A percentile compares a stretch with the other conserved stretches of the same genome.
These are phyloP conservation scores for Calocera viscosa DNA, from an alignment of 768 basidiomycete genomes.

Conservation along the genomic window DNA sequence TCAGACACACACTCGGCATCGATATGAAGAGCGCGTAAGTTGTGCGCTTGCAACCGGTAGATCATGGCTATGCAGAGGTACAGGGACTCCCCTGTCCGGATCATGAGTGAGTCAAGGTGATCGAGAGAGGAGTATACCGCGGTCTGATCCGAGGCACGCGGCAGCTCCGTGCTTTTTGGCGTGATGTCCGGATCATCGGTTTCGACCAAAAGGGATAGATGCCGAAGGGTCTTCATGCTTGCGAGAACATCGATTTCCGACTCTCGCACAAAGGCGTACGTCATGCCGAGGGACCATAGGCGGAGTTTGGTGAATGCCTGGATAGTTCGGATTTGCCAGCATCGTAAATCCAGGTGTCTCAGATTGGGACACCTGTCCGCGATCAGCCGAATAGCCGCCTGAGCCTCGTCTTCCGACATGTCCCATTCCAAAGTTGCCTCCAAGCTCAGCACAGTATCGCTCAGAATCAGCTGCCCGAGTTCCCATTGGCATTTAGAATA, in stretches of 20 bases:
- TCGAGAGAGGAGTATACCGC: neutral
- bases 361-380: neutral
- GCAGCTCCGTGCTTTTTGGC: neutral
- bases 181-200: neutral
- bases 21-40: neutral
- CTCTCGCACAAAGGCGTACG: neutral
- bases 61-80: neutral
- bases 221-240: neutral
- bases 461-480: neutral
- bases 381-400: neutral
- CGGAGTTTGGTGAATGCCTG: neutral
- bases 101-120: neutral
- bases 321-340: neutral
- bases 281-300: neutral
- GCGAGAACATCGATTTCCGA: neutral
- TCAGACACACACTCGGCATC: neutral
- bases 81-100: neutral
- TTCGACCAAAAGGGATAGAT: neutral
- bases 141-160: neutral
- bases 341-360: neutral
- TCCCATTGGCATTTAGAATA: neutral
- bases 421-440: neutral
- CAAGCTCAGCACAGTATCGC: neutral
- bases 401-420: neutral
- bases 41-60: neutral